Base-by-base conservation (phyloP, 768 basidiomycete genomes). In the Hericium rajendrae region DNA sequence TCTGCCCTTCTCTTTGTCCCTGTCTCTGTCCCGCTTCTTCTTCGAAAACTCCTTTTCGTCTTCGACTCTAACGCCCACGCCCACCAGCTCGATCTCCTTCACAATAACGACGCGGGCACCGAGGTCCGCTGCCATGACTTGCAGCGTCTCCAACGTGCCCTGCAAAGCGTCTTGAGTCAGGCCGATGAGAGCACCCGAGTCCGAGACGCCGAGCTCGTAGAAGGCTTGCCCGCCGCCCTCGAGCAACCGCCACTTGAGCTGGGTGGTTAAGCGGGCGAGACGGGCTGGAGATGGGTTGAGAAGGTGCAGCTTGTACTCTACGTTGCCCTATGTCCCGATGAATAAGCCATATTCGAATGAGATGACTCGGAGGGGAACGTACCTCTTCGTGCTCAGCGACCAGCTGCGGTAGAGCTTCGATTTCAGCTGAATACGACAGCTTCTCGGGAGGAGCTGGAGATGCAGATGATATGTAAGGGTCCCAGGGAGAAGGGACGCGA, bases 291-390 rank as follows among this genome's bases (percentile, higher is more conserved):
- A 78, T 0, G 93, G 91, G 51, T 83, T 76, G 41, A 93, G 79
- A 20, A 95, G 84, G 68, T 93, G 91, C 38, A 95, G 80, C 71
- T 97, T 97, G 76, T 97, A 97, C 71, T 97, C 93, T 58, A 97
- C 84, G 65, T 93, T 94, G 9, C 93, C 93, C 71, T 88, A 75
- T 9, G 26, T 2, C 6, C 3, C 18, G 5, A 20, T 22, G 32
- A 43, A 4, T 37, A 32, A 49, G 43, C n/a, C 22, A 15, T 6
- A 18, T 1, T 37, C 13, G 53, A 12, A 6, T 43, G 51, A 26
- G 2, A 51, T 9, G 22, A 38, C n/a, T n/a, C 8, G 20, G 3
- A 41, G 2, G 12, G 38, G 28, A n/a, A 39, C 73, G 6, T 54
- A 77, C 80, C 72, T 81, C 76, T 65, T 93, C 90, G 18, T 79